These are phyloP conservation scores for Otatea glauca DNA, from an alignment of 176 grass and related monocot species.

Conservation along the genomic window DNA sequence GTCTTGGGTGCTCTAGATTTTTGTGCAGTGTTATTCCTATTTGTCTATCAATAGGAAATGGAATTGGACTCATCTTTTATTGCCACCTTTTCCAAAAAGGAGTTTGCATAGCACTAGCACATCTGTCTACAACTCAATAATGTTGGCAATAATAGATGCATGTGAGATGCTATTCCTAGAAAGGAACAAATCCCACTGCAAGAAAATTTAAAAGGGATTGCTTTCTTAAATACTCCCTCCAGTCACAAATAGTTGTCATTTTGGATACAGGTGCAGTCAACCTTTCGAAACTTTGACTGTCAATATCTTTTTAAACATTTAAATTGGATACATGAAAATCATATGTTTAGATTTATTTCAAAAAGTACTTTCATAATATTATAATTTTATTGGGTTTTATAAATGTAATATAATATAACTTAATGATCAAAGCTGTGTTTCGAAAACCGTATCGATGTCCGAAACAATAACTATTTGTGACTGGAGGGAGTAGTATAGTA, in stretches of 20 bases:
- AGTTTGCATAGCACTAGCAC: background rate
- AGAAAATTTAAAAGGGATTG: background rate
- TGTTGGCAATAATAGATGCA: background rate
- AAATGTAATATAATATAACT: no score
- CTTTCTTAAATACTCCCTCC: background rate
- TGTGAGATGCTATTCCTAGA: background rate
- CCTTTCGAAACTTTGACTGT: no score
- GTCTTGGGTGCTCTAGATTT: background rate
- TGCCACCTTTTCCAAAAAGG: background rate
- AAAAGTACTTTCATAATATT: no score
- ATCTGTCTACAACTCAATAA: background rate
- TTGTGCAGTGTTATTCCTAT: background rate
- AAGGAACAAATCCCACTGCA: background rate
- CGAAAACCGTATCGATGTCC: no score
- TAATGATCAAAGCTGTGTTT: no score
- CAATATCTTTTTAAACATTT: no score
- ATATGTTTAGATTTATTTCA: no score
- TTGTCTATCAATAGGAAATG: background rate
- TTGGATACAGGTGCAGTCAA: no score
- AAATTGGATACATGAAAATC: no score
- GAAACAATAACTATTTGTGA: no score
- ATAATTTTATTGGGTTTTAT: no score
- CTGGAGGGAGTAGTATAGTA: background rate
- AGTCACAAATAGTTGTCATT: no score
- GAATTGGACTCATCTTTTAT: background rate